Evolutionary conservation across 306 rosid species (phyloP), one percentile per base, ranked within the genome.

Genomic region (Prunus mira): DNA sequence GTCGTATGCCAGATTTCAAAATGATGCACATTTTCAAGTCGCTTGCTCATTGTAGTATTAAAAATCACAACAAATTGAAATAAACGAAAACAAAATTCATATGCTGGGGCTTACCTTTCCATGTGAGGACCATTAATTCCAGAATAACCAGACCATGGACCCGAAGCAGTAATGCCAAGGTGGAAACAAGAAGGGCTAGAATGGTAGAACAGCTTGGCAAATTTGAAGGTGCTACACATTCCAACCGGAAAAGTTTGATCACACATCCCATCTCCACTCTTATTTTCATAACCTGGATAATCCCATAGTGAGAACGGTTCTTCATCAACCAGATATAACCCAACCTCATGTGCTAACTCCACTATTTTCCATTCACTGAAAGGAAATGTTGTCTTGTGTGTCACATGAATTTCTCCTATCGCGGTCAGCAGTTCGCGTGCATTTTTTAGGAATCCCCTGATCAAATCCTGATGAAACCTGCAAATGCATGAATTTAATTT

Each of bases 341-440:
- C 68, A 25, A 3, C 66, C 49, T 49, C 5, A 24, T 30, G 0
- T 3, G 70, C 88, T 28, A 78, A 22, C 67, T 73, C 14, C 74
- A 11, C 55, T 22, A 88, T 80, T 24, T 73, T 19, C 93, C 90
- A 84, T 1, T 55, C 18, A 18, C 41, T 19, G 30, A 19, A 88
- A 9, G 92, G 86, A 30, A 47, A 0, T 0, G 76, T 5, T 3
- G 72, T 82, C 84, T 89, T 87, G 88, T 87, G 89, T 0, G 91
- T 85, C 1, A 89, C 50, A 62, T 89, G 89, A 77, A 89, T 85
- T 73, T 83, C 78, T 2, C 86, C 89, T 2, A 0, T 15, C 19
- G 1, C 6, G 1, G 3, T 15, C 30, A 87, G 24, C 80, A 85
- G 52, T 5, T 30, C 0, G 2, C 28, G 45, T 8, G 84, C 81